Conservation (phyloP, 352 stramenopile genomes). For the Globisporangium megalacanthum region DNA sequence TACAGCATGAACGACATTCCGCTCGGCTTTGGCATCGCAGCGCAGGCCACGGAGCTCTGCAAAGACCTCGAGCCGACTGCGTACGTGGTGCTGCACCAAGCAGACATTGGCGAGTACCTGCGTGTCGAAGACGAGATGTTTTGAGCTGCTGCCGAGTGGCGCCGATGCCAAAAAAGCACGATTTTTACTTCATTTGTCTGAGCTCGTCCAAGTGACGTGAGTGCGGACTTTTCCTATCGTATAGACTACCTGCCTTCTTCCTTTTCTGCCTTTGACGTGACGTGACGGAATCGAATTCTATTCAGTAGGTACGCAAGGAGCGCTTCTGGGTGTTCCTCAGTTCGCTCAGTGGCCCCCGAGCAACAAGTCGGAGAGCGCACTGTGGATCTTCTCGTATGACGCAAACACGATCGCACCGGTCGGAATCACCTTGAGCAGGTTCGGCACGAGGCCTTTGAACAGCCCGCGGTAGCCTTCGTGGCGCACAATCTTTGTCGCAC, state of each 20-base stretch:
- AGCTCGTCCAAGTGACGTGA: too few species aligned
- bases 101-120: slow-evolving; percentile 99
- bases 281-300: not conserved
- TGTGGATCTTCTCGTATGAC: slow-evolving; percentile 80
- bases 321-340: too few species aligned
- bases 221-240: slow-evolving; percentile 16
- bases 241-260: not conserved
- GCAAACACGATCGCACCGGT: slow-evolving; percentile 94
- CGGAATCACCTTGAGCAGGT: slow-evolving; percentile 95
- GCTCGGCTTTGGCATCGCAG: slow-evolving; percentile 97
- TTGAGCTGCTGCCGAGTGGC: slow-evolving; percentile 33
- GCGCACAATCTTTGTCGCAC: slow-evolving; percentile 84
- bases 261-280: too few species aligned
- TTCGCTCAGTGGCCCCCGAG: slow-evolving; percentile 45
- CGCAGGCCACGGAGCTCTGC: slow-evolving; percentile 94
- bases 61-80: slow-evolving; percentile 95
- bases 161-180: too few species aligned
- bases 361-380: slow-evolving; percentile 38
- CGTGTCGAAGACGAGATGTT: slow-evolving; percentile 97
- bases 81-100: slow-evolving; percentile 98
- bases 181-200: too few species aligned
- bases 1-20: slow-evolving; percentile 99
- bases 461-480: slow-evolving; percentile 90
- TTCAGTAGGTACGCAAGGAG: too few species aligned
- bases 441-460: slow-evolving; percentile 95